These are phyloP conservation scores for Tylopilus sp. DNA, from an alignment of 768 basidiomycete genomes.

Conservation along the genomic window DNA sequence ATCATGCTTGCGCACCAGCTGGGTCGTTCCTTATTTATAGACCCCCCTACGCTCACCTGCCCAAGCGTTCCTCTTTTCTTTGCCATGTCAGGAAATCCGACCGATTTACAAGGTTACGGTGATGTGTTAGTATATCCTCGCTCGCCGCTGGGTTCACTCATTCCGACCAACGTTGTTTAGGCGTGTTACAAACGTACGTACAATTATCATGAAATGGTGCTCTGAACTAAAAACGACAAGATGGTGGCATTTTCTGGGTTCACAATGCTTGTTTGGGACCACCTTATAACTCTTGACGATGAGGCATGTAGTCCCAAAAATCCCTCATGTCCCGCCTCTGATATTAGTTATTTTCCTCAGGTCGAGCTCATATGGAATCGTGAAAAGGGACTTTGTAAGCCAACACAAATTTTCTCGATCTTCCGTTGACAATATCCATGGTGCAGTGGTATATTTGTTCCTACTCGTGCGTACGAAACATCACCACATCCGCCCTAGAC, in stretches of 20 bases:
- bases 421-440: background rate
- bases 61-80: background rate
- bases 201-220: background rate
- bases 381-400: conserved; percentile 34
- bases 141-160: background rate
- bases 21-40: background rate
- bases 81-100: conserved; percentile 2
- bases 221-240: conserved; percentile 28
- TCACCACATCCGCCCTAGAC: background rate
- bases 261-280: conserved; percentile 49
- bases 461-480: conserved; percentile 29
- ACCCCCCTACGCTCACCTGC: background rate
- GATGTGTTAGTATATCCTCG: conserved; percentile 1
- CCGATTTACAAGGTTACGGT: background rate
- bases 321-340: background rate
- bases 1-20: background rate
- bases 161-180: background rate
- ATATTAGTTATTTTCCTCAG: conserved; percentile 13
- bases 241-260: conserved; percentile 51
- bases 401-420: background rate
- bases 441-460: conserved; percentile 35
- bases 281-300: conserved; percentile 36
- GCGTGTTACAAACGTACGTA: conserved; percentile 9
- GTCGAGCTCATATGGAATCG: conserved; percentile 38
- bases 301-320: conserved; percentile 26